Evolutionary conservation across 75 land plant species (phyloP), one percentile per base, ranked within the genome.

Genomic region (Cunninghamia lanceolata): DNA sequence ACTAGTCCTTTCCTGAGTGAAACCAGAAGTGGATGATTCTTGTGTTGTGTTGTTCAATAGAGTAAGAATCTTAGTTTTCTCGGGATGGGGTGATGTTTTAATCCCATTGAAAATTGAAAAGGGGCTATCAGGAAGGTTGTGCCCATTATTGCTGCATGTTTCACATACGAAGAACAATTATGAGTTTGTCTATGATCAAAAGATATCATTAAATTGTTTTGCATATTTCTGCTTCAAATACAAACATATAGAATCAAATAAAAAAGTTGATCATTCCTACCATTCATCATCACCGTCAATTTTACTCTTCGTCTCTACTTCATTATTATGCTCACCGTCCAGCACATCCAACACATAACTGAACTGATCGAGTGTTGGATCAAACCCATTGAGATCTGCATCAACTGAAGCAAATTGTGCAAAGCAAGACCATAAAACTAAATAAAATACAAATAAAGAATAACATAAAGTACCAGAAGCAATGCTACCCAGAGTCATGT

Each of bases 321-420:
- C 80, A 77, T 39, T 38, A 40, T 45, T 81, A 2, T 81, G 52
- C n/a, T 81, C 90, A 82, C 81, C 76, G 59, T 90, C 93, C 19
- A 92, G 45, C 66, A 88, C 92, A 84, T 92, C 92, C 2, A 93
- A 54, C 5, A 93, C 77, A 82, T 91, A 89, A 68, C 87, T 88
- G 86, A 93, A 89, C 9, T 81, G 89, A 32, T 92, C 90, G 52
- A 82, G 82, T 0, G 88, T 78, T 50, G 87, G 88, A 74, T 81
- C 83, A 46, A 93, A 91, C 38, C 90, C 87, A 71, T 85, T 86
- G 36, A 88, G 85, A 86, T 85, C 91, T 94, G 93, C 36, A 88
- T 5, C 10, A 59, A 56, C 7, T 35, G 19, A 14, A 75, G 38
- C 78, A 75, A 35, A 16, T 15, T 75, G 19, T 75, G 19, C 3